Percentiles rank a stretch among this genome's conserved stretches.
Conservation (phyloP, 495 filamentous ascomycete genomes). For the Neurospora sp. region DNA sequence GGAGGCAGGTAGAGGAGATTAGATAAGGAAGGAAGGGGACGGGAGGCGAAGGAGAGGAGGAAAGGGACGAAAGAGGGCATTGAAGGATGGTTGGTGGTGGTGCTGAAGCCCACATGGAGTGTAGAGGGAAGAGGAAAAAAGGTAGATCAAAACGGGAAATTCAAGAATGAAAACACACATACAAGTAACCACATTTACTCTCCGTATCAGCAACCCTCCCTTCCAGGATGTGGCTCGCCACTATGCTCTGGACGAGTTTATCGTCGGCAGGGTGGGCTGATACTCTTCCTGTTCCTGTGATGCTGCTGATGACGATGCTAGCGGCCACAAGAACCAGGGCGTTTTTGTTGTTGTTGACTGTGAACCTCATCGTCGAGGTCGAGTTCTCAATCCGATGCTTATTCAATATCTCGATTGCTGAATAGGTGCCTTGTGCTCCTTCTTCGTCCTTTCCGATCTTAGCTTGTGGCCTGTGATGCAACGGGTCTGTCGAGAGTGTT, state of each 20-base stretch:
- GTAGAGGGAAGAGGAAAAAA: background rate
- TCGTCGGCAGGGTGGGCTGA: background rate
- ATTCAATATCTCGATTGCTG: background rate
- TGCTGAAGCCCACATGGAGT: background rate
- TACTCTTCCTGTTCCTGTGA: background rate
- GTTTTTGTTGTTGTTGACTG: background rate
- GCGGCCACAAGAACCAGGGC: background rate
- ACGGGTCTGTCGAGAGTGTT: background rate
- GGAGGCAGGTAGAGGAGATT: too few relatives aligned
- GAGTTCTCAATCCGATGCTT: background rate
- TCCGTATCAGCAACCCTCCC: background rate
- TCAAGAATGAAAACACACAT: background rate
- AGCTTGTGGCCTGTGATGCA: background rate
- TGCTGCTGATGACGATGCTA: background rate
- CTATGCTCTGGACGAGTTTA: background rate
- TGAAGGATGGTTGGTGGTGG: too few relatives aligned
- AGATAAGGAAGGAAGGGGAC: too few relatives aligned
- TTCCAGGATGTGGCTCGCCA: background rate
- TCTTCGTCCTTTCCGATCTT: background rate
- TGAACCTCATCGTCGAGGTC: background rate
- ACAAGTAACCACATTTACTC: background rate
- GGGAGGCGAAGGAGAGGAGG: background rate
- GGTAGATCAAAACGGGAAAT: background rate
- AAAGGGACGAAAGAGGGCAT: background rate
- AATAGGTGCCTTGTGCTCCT: background rate